Conservation (phyloP, 192 early-diverging fungal species). For the Neocallimastix lanati region DNA sequence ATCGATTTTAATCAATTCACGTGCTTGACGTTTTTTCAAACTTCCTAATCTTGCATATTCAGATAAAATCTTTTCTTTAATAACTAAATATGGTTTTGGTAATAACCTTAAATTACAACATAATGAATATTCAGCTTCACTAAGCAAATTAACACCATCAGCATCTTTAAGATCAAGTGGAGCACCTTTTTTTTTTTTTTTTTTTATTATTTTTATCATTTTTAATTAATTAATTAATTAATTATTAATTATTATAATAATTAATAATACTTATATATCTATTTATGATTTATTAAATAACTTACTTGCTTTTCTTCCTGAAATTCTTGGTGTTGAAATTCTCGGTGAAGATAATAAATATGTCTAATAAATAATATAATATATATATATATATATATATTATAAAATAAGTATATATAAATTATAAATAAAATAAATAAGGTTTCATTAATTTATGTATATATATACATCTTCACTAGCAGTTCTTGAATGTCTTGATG, state of each 20-base stretch:
- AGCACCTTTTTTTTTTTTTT: too few species aligned
- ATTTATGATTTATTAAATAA: not conserved
- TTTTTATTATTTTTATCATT: too few species aligned
- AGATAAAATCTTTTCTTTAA: conserved; percentile 77
- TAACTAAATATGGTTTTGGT: conserved; percentile 72
- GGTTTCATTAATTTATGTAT: too few species aligned
- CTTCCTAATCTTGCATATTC: conserved; percentile 58
- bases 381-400: not conserved
- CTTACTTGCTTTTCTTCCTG: not conserved
- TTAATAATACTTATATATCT: too few species aligned
- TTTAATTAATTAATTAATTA: too few species aligned
- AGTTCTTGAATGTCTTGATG: not conserved
- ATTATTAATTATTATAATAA: too few species aligned
- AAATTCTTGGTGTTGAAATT: not conserved
- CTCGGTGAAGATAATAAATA: not conserved
- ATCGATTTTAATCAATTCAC: conserved; percentile 77
- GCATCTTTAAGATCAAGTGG: conserved; percentile 59
- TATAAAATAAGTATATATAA: too few species aligned
- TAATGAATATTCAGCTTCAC: conserved; percentile 53
- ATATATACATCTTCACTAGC: not conserved
- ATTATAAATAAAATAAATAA: too few species aligned
- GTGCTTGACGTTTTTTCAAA: conserved; percentile 53
- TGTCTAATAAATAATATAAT: not conserved
- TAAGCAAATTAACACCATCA: conserved; percentile 76
- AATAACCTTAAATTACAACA: conserved; percentile 71